phyloP scores from a whole-genome alignment of 1,284 basidiomycete genomes.

The Ganoderma sinense region DNA sequence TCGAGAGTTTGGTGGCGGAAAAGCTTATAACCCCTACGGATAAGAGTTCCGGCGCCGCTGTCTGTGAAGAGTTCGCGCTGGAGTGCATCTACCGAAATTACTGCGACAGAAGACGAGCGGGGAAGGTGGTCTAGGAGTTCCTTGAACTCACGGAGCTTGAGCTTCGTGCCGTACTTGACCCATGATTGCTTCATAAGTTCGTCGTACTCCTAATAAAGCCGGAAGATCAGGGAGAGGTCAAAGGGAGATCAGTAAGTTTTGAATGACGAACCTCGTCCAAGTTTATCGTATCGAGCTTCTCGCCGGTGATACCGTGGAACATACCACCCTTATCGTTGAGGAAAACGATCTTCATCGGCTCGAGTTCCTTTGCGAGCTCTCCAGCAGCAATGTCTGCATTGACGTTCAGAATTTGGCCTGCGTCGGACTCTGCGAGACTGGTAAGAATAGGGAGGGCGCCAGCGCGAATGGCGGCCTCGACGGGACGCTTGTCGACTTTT shows the following conservation, averaged over 20 bases:
- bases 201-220: constrained; percentile 83
- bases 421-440: constrained; percentile 88
- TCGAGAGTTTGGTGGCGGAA: constrained; percentile 90
- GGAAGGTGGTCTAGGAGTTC: constrained; percentile 98
- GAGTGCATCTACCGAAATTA: constrained; percentile 93
- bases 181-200: constrained; percentile 98
- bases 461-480: constrained; percentile 93
- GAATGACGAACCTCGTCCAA: constrained; percentile 81
- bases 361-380: constrained; percentile 94
- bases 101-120: constrained; percentile 96
- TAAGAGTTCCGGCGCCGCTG: constrained; percentile 96
- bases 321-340: constrained; percentile 98
- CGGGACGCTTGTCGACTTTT: constrained; percentile 90
- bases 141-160: constrained; percentile 99
- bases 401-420: constrained; percentile 96
- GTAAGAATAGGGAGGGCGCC: constrained; percentile 95
- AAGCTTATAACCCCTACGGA: constrained; percentile 97
- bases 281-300: constrained; percentile 96
- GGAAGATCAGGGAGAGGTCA: constrained; percentile 9
- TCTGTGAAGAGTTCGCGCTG: constrained; percentile 99
- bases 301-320: constrained; percentile 95
- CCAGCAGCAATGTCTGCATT: constrained; percentile 97
- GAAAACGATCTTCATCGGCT: constrained; percentile 99
- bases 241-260: not conserved
- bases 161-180: constrained; percentile 99